Base-by-base conservation (phyloP, 2,329 filamentous ascomycete genomes). In the Fusarium brevicatenulatum region DNA sequence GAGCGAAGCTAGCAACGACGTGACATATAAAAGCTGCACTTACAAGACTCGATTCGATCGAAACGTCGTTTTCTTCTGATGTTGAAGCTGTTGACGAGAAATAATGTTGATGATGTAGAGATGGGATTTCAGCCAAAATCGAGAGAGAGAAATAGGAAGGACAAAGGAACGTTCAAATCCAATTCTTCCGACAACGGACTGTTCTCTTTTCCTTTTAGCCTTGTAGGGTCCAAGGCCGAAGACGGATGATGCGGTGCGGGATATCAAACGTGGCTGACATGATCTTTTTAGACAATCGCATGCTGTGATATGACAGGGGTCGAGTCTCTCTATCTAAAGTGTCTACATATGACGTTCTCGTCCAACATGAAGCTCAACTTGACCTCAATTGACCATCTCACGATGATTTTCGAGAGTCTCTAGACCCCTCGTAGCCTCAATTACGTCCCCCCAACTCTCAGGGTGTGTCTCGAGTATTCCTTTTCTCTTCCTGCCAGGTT, bases 161-260 rank as follows among this genome's bases (percentile, higher is more conserved):
- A 63, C 63, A 63, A 50, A 71, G 34, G 34, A 69, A 37, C 25
- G 55, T 68, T 68, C 56, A 68, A 42, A 28, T 58, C 36, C 55
- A 43, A 67, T 68, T 68, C 56, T 57, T 68, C 75, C 75, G 75
- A 77, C 75, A 77, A 77, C 75, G 75, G 73, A 74, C 73, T 72
- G 60, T 47, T 72, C 63, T 44, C 68, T 73, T 72, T 72, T 72
- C 68, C 62, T 68, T 73, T 71, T 72, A 71, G 71, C 68, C 71
- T 72, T 66, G 59, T 71, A 55, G 57, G 67, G 67, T 63, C 37
- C 46, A 23, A 56, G 21, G 63, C 69, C 71, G 71, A 73, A 73
- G 71, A 72, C 71, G 71, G 71, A 69, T 43, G 34, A 42, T 62
- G 70, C 58, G 58, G 67, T 56, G 71, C 43, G 43, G 43, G 28